These are phyloP conservation scores for Scorias spongiosa DNA, from an alignment of 2,329 filamentous ascomycete species.

Conservation along the genomic window DNA sequence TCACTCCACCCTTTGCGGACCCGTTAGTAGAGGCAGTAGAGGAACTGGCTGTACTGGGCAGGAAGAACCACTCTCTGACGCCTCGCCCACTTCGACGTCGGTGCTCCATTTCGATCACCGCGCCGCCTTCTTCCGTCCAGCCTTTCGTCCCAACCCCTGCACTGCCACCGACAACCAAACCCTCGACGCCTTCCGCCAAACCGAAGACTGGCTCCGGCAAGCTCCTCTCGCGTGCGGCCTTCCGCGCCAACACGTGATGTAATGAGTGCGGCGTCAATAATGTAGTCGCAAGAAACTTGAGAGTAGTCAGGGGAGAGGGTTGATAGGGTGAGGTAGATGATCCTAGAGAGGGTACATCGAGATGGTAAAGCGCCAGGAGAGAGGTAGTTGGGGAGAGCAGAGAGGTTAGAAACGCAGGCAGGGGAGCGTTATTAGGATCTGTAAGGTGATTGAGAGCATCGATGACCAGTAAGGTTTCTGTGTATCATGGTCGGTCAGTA, in stretches of 20 bases:
- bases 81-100: constrained; percentile 67
- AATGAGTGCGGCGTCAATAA: constrained; percentile 62
- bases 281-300: constrained; percentile 79
- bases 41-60: constrained; percentile 23
- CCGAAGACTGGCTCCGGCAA: constrained; percentile 65
- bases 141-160: constrained; percentile 41
- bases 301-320: constrained; percentile 54
- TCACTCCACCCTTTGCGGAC: constrained; percentile 16
- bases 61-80: constrained; percentile 53
- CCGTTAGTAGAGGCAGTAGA: constrained; percentile 9
- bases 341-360: constrained; percentile 49
- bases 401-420: constrained; percentile 55
- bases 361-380: constrained; percentile 67
- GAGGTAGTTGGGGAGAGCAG: constrained; percentile 53
- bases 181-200: constrained; percentile 61
- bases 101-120: constrained; percentile 76
- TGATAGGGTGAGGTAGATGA: constrained; percentile 30
- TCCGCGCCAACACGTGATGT: constrained; percentile 56
- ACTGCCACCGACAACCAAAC: constrained; percentile 37
- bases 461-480: constrained; percentile 61
- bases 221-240: constrained; percentile 62
- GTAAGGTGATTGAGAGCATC: constrained; percentile 62
- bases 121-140: constrained; percentile 34
- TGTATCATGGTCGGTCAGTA: not conserved
- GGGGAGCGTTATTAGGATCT: constrained; percentile 38